Evolutionary conservation across 1,139 yeast species (phyloP).

Genomic region (Lipomyces yarrowii): DNA sequence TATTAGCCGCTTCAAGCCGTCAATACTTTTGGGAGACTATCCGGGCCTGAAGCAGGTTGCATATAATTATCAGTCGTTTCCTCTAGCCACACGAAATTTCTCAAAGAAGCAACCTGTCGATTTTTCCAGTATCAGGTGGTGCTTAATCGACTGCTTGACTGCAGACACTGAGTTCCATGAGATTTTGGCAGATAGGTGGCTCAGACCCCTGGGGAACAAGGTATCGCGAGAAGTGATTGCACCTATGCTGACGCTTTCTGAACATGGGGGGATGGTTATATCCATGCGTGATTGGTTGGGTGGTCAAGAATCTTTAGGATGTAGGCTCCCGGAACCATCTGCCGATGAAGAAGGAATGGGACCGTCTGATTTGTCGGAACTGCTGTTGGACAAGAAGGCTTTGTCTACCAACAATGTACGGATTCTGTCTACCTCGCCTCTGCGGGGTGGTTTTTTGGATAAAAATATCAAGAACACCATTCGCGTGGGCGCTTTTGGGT

Average conservation of each 20-base stretch:
- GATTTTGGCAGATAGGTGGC: slow-evolving; percentile 86
- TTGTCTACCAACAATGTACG: slow-evolving; percentile 77
- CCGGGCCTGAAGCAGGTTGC: slow-evolving; percentile 90
- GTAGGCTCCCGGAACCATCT: slow-evolving; percentile 34
- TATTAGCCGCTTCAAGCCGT: slow-evolving; percentile 69
- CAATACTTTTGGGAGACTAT: slow-evolving; percentile 80
- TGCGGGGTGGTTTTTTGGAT: slow-evolving; percentile 46
- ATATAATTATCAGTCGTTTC: slow-evolving; percentile 89
- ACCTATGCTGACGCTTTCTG: slow-evolving; percentile 86
- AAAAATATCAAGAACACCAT: slow-evolving; percentile 47
- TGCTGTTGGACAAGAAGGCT: slow-evolving; percentile 78
- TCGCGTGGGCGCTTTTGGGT: slow-evolving; percentile 90
- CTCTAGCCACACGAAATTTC: slow-evolving; percentile 78
- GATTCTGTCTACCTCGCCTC: slow-evolving; percentile 63
- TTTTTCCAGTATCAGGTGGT: slow-evolving; percentile 81
- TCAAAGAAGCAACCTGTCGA: slow-evolving; percentile 79
- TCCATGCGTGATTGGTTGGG: slow-evolving; percentile 91
- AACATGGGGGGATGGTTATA: slow-evolving; percentile 95
- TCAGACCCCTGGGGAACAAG: slow-evolving; percentile 84
- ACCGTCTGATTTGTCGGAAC: slow-evolving; percentile 61
- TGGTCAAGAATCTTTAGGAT: slow-evolving; percentile 61
- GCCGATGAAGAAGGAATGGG: slow-evolving; percentile 46
- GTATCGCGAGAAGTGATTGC: slow-evolving; percentile 78
- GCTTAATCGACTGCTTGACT: slow-evolving; percentile 85
- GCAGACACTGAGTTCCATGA: slow-evolving; percentile 94